Base-by-base conservation (phyloP, 169 alveolate species). In the Cryptosporidium parvum region DNA sequence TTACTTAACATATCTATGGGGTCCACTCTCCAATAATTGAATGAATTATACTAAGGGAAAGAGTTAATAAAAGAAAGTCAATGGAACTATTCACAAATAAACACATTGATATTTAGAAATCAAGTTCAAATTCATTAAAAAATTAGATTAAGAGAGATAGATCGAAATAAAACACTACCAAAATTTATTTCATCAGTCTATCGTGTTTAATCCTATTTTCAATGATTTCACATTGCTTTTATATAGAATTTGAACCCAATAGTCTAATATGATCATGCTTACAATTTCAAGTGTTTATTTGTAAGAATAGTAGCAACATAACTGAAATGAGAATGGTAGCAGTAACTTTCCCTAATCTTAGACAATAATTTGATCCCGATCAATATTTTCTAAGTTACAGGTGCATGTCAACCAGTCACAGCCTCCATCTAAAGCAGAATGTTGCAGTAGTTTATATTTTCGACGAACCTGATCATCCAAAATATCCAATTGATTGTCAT, bases 381-480 rank as follows among this genome's bases (percentile, higher is more conserved):
- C 75, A 61, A 80, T 14, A 61, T 21, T 58, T 26, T 59, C 37
- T 16, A 51, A 42, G 44, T 42, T 62, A 39, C 89, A 80, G 3
- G 89, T 18, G 62, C 89, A 80, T 21, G 48, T 80, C 23, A 80
- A 45, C 89, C 75, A 80, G 35, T 80, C 75, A 31, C 35, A 80
- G 7, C 89, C 75, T 2, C 48, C 75, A 45, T 62, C 75, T 2
- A 67, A 0, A 45, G 75, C 89, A 59, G 89, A 59, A 65, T 80
- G 75, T n/a, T 59, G 56, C 53, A 80, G 10, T 29, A 80, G 52
- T 80, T 80, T 80, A 18, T 44, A 80, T 18, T 80, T 80, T 65
- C 89, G 89, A 80, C 89, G 89, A 80, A 80, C 89, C 89, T 80
- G 89, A 80, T 80, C 89, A 80, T 80, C 69, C 39, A 80, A 39